Evolutionary conservation across 805 yeast species (phyloP).

Genomic region (Metschnikowia kunwiensis): DNA sequence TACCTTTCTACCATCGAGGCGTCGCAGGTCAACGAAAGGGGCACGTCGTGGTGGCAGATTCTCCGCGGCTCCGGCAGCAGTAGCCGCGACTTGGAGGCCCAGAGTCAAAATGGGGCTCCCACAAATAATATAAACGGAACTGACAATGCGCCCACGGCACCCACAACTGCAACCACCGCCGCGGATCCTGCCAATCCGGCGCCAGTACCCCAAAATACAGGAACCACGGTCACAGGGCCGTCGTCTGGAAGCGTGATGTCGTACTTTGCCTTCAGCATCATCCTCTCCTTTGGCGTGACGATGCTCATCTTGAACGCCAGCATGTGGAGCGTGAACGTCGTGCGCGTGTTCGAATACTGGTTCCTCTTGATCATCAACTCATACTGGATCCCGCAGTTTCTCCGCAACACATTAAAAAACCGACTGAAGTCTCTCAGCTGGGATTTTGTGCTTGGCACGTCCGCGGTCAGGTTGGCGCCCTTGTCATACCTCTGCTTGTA

Average conservation of each 20-base stretch:
- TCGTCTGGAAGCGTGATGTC: conserved; percentile 15
- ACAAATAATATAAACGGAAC: not conserved
- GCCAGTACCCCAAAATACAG: not conserved
- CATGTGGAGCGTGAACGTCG: conserved; percentile 63
- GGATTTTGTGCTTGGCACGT: conserved; percentile 72
- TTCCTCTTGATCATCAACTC: conserved; percentile 56
- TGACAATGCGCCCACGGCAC: not conserved
- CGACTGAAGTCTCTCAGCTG: conserved; percentile 61
- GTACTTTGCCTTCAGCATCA: conserved; percentile 27
- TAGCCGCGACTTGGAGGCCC: conserved; percentile 7
- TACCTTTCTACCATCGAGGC: conserved; percentile 64
- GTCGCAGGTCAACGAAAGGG: conserved; percentile 70
- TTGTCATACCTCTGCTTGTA: conserved; percentile 56
- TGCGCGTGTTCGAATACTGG: conserved; percentile 57
- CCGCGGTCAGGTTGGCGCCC: conserved; percentile 62
- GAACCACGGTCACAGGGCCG: conserved; percentile 25
- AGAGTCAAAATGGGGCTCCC: too few species aligned
- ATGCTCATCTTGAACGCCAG: conserved; percentile 49
- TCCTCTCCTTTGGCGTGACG: conserved; percentile 34
- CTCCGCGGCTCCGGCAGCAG: conserved; percentile 46
- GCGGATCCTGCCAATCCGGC: conserved; percentile 2
- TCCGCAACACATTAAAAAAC: conserved; percentile 70
- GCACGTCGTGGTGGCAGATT: conserved; percentile 62
- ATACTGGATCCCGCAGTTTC: conserved; percentile 86
- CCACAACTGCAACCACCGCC: not conserved